Base-by-base conservation (phyloP, 2,329 filamentous ascomycete species). In the Colletotrichum somersetense region DNA sequence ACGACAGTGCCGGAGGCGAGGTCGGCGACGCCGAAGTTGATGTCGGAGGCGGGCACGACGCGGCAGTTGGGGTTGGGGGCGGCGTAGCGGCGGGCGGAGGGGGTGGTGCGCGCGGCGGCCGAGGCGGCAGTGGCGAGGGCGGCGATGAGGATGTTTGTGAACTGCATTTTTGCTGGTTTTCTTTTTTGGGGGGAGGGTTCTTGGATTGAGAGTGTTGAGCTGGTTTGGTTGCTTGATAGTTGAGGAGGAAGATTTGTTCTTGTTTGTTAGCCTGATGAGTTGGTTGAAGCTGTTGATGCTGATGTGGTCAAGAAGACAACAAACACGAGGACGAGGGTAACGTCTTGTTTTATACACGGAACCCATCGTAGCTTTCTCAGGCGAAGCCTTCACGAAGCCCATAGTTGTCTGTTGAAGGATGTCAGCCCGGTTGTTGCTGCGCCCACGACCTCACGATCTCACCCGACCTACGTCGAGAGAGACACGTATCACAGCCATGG, bases 21-120 rank as follows among this genome's bases (percentile, higher is more conserved):
- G 66, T 68, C 66, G 8, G 66, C 65, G 38, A 72, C 69, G 52
- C 58, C 58, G 12, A 72, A 72, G 59, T 71, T 68, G 8, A 56
- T 33, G 46, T 72, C 69, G 26, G 44, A 23, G 46, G 69, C 58
- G 23, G 64, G 52, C 53, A 72, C 40, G 69, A 62, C 38, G 35
- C 46, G 52, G 66, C 66, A 72, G 12, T 26, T n/a, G n/a, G 57
- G 44, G 26, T 44, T 46, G n/a, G 38, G 16, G 46, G 42, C 26
- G 56, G 65, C 50, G 33, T 40, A 44, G 64, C 64, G 68, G 33
- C 65, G 69, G 30, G 53, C 59, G 46, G 69, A 46, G 14, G 38
- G 62, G 66, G 53, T 62, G 12, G 59, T 53, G 53, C 58, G 26
- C n/a, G 55, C 52, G 23, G 66, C 59, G 38, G 33, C 52, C 18